These are phyloP conservation scores for Echinochloa phyllopogon DNA, from an alignment of 176 grass and related monocot genomes.

Conservation along the genomic window DNA sequence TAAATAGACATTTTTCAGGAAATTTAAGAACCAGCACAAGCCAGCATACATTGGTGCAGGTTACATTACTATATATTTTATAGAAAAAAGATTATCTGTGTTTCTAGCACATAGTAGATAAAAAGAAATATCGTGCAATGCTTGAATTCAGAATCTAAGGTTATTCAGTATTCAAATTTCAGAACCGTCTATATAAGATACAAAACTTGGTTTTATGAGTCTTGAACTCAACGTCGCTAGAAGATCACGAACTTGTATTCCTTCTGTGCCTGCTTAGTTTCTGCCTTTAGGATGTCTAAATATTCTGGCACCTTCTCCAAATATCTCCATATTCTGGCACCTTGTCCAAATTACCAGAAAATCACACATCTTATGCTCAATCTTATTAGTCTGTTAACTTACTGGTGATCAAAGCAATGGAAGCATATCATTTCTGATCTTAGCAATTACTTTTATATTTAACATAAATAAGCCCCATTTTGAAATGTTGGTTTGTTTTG, in stretches of 20 bases:
- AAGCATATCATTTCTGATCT: neutral
- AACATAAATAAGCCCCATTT: neutral
- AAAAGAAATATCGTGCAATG: neutral
- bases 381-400: neutral
- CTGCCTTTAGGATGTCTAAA: neutral
- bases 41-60: neutral
- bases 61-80: constrained; percentile 2
- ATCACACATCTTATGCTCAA: neutral
- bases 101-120: neutral
- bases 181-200: neutral
- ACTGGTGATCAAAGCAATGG: neutral
- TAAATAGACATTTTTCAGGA: constrained; percentile 23
- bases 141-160: neutral
- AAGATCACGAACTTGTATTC: neutral
- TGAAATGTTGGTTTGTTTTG: neutral
- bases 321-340: neutral
- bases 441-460: neutral
- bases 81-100: neutral
- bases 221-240: neutral
- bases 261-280: neutral
- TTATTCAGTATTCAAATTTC: neutral
- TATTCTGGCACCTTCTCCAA: neutral
- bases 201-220: neutral
- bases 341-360: neutral
- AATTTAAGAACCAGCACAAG: constrained; percentile 21